Conservation (phyloP, 108 stramenopile species). For the Cyclostephanos invisitatus region DNA sequence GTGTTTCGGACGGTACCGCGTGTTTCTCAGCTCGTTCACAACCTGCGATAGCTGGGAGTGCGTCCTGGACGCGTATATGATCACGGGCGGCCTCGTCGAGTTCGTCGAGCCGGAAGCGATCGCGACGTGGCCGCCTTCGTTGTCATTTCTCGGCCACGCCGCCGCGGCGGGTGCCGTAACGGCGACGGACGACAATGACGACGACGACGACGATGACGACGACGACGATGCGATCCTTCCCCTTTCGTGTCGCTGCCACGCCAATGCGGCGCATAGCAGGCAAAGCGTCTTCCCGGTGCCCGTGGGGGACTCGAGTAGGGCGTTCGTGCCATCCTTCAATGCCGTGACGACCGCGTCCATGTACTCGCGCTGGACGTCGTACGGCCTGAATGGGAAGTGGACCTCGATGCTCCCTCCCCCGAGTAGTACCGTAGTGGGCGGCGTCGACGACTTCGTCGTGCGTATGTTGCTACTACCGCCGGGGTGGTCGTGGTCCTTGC, state of each 20-base stretch:
- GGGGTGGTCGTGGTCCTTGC: neutral
- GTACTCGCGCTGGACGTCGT: slow-evolving; percentile 91
- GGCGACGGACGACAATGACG: neutral
- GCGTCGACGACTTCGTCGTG: slow-evolving; percentile 13
- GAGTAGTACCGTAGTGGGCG: slow-evolving; percentile 75
- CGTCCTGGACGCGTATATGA: slow-evolving; percentile 97
- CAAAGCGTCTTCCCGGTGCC: slow-evolving; percentile 94
- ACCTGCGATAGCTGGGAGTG: slow-evolving; percentile 98
- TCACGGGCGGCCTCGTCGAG: slow-evolving; percentile 54
- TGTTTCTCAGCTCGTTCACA: slow-evolving; percentile 89
- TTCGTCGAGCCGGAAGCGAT: neutral
- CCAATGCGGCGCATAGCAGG: slow-evolving; percentile 79
- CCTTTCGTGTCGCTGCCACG: slow-evolving; percentile 77
- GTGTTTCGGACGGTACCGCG: slow-evolving; percentile 90
- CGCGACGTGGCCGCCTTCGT: neutral
- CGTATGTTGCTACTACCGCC: slow-evolving; percentile 23
- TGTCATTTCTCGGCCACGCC: neutral
- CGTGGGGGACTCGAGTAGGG: slow-evolving; percentile 89
- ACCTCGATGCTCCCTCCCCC: slow-evolving; percentile 75
- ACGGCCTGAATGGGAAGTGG: slow-evolving; percentile 96
- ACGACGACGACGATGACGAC: neutral
- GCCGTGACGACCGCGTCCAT: slow-evolving; percentile 92
- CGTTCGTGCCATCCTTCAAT: slow-evolving; percentile 68
- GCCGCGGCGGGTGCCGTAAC: neutral
- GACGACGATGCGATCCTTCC: slow-evolving; percentile 5